Conservation (phyloP, 2,329 filamentous ascomycete species). For the Penicillium sp. region DNA sequence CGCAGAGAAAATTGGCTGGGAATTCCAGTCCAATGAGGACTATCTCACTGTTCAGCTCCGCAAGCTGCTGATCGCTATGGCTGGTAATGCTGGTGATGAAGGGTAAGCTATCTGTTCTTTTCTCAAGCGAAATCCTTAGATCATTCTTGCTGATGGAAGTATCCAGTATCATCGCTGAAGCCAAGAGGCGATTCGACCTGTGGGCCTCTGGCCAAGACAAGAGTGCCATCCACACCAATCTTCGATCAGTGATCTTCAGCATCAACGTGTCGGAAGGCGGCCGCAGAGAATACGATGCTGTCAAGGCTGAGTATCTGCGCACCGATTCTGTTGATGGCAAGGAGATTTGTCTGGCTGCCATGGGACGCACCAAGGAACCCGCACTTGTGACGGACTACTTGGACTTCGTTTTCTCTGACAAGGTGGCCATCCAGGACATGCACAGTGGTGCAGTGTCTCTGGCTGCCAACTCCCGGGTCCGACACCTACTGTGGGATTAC, state of each 20-base stretch:
- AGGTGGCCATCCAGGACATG: constrained; percentile 84
- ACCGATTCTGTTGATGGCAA: constrained; percentile 88
- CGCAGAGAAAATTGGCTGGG: constrained; percentile 81
- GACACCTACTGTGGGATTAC: constrained; percentile 79
- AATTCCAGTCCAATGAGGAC: constrained; percentile 73
- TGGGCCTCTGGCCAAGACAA: constrained; percentile 68
- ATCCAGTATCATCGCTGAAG: constrained; percentile 66
- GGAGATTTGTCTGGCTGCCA: constrained; percentile 74
- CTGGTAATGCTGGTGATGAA: constrained; percentile 74
- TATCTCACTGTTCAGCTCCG: constrained; percentile 81
- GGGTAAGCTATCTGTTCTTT: constrained; percentile 51
- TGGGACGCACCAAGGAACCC: constrained; percentile 71
- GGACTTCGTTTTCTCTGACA: constrained; percentile 75
- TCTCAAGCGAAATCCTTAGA: neutral
- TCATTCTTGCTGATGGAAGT: neutral
- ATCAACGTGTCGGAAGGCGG: constrained; percentile 74
- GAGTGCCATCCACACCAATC: constrained; percentile 73
- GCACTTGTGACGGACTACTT: constrained; percentile 68
- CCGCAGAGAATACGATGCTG: constrained; percentile 66
- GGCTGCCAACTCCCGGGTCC: constrained; percentile 69
- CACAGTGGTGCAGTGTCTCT: constrained; percentile 77
- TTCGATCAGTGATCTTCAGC: constrained; percentile 78
- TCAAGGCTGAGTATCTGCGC: constrained; percentile 81
- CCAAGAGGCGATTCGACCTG: constrained; percentile 74
- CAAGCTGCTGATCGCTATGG: constrained; percentile 74